Evolutionary conservation across 495 filamentous ascomycete genomes (phyloP).

Genomic region (Annulohypoxylon maeteangense): DNA sequence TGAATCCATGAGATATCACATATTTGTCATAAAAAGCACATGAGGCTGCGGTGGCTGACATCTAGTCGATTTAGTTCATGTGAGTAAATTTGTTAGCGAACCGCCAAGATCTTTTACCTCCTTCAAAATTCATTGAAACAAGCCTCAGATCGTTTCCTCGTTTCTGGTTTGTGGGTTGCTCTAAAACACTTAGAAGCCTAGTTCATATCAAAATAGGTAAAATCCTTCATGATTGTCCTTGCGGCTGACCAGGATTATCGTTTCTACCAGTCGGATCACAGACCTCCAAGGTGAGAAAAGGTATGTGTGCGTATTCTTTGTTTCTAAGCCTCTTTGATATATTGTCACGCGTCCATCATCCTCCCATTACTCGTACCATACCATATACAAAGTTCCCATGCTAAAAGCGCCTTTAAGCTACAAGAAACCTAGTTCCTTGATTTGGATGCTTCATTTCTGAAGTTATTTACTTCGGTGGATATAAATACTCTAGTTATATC

Average conservation of each 20-base stretch:
- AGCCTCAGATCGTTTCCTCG: neutral
- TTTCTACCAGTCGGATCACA: constrained; percentile 26
- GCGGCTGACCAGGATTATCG: constrained; percentile 16
- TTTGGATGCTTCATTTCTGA: neutral
- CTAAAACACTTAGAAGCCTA: neutral
- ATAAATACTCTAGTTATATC: neutral
- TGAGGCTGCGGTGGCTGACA: constrained; percentile 25
- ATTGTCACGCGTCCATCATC: constrained; percentile 27
- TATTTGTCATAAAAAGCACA: neutral
- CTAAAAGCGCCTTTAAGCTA: constrained; percentile 10
- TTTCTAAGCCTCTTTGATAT: constrained; percentile 26
- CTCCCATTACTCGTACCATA: constrained; percentile 26
- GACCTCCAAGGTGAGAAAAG: constrained; percentile 28
- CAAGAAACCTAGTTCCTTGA: neutral
- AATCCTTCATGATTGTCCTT: constrained; percentile 24
- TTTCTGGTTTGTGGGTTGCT: constrained; percentile 1
- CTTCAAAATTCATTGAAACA: constrained; percentile 6
- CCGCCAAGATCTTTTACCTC: constrained; percentile 17
- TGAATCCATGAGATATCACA: neutral
- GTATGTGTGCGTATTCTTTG: constrained; percentile 24
- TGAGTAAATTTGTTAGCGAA: constrained; percentile 33
- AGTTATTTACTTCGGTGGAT: neutral
- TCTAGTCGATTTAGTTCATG: constrained; percentile 20
- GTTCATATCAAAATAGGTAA: neutral
- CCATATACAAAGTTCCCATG: neutral